Conservation (phyloP, 2,329 filamentous ascomycete species). For the Tolypocladium sp. region DNA sequence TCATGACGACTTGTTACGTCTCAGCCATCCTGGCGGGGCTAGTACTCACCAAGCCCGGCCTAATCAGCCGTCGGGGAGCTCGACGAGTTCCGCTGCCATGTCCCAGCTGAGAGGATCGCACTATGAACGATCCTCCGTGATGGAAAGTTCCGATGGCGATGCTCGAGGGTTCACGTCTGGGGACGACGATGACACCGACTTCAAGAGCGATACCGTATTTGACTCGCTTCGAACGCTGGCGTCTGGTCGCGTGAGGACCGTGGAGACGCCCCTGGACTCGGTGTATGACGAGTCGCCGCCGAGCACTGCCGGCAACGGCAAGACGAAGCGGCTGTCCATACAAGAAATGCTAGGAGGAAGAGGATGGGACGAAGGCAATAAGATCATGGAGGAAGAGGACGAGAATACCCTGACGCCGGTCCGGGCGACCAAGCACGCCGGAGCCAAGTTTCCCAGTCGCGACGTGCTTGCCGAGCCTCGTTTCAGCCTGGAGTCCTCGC, state of each 20-base stretch:
- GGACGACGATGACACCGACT: slow-evolving; percentile 71
- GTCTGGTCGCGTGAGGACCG: slow-evolving; percentile 55
- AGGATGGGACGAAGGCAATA: slow-evolving; percentile 44
- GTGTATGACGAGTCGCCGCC: slow-evolving; percentile 75
- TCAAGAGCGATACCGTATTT: slow-evolving; percentile 67
- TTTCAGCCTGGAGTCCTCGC: slow-evolving; percentile 19
- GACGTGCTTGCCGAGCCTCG: slow-evolving; percentile 10
- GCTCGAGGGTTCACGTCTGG: slow-evolving; percentile 53
- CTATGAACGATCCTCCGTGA: slow-evolving; percentile 41
- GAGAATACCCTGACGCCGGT: slow-evolving; percentile 46
- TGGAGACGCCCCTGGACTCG: slow-evolving; percentile 65
- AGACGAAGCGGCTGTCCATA: slow-evolving; percentile 46
- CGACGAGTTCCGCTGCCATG: slow-evolving; percentile 32
- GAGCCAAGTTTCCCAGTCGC: slow-evolving; percentile 6
- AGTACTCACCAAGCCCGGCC: slow-evolving; percentile 25
- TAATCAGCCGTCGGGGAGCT: slow-evolving; percentile 33
- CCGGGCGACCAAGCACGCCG: slow-evolving; percentile 23
- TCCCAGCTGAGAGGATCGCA: slow-evolving; percentile 23
- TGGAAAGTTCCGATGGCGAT: slow-evolving; percentile 63
- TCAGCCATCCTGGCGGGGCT: slow-evolving; percentile 32
- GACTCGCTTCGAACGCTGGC: slow-evolving; percentile 67
- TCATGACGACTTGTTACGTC: slow-evolving; percentile 41
- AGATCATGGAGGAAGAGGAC: slow-evolving; percentile 57
- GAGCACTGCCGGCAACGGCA: slow-evolving; percentile 42
- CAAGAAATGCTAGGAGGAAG: slow-evolving; percentile 49